These are phyloP conservation scores for Camellia oleifera DNA, from an alignment of 179 eudicot species.

Conservation along the genomic window DNA sequence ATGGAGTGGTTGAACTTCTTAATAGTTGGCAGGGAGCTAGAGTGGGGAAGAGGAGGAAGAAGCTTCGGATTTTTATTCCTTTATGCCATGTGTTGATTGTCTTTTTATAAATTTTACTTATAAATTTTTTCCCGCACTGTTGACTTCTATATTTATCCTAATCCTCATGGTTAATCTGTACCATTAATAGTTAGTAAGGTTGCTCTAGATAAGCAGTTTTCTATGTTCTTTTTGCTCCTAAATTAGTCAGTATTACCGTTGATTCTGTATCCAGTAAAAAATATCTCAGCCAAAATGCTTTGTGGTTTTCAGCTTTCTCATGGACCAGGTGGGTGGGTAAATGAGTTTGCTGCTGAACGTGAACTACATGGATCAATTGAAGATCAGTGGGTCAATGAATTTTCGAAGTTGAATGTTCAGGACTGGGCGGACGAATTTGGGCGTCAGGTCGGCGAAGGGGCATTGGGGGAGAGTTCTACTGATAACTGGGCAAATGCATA, in stretches of 20 bases:
- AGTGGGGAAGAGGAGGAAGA: too few relatives aligned
- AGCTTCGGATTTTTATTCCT: too few relatives aligned
- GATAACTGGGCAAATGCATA: conserved; percentile 83
- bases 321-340: conserved; percentile 66
- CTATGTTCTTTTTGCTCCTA: not conserved
- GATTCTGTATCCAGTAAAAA: not conserved
- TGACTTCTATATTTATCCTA: not conserved
- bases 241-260: not conserved
- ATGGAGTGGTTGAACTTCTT: too few relatives aligned
- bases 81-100: too few relatives aligned
- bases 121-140: not conserved
- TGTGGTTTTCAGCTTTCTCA: conserved; percentile 50
- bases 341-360: conserved; percentile 64
- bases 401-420: conserved; percentile 77
- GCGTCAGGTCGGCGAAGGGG: conserved; percentile 68
- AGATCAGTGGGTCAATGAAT: conserved; percentile 90
- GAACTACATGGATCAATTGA: conserved; percentile 47
- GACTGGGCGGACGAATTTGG: conserved; percentile 98
- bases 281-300: conserved; percentile 12
- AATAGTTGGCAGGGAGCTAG: too few relatives aligned
- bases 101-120: too few relatives aligned
- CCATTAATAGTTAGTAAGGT: not conserved
- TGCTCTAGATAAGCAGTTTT: not conserved
- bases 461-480: conserved; percentile 54
- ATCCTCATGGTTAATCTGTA: conserved; percentile 6